A percentile compares a stretch with the other conserved stretches of the same genome.
Conservation (phyloP, 2,329 filamentous ascomycete genomes). For the Alternaria viburni region DNA sequence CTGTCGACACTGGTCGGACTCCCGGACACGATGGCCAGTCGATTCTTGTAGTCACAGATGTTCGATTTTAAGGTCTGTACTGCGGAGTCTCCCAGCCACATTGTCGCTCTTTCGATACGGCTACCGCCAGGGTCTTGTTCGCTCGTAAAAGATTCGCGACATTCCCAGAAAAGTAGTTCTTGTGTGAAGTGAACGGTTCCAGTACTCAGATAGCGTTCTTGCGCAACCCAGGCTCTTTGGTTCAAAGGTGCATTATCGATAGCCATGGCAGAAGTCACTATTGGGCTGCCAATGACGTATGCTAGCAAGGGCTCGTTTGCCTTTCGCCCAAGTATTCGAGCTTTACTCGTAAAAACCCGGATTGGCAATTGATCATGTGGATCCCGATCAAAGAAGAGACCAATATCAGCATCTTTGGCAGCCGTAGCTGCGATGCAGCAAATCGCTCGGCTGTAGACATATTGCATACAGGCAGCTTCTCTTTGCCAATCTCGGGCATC, state of each 20-base stretch:
- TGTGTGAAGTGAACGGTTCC: constrained; percentile 20
- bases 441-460: constrained; percentile 12
- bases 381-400: constrained; percentile 7
- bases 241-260: constrained; percentile 14
- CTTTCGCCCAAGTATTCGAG: not conserved
- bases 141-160: not conserved
- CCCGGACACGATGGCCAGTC: no score
- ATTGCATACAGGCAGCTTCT: constrained; percentile 9
- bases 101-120: not conserved
- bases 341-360: not conserved
- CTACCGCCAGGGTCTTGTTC: not conserved
- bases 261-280: not conserved
- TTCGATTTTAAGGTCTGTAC: not conserved
- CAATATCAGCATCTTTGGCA: not conserved
- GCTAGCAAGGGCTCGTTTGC: not conserved
- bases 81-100: no score
- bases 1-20: not conserved
- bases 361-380: not conserved
- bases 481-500: constrained; percentile 9
- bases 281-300: not conserved
- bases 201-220: constrained; percentile 18
- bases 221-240: constrained; percentile 21
- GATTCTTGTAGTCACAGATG: not conserved
- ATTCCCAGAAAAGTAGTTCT: constrained; percentile 19
- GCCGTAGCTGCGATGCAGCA: constrained; percentile 17